Evolutionary conservation across 1,139 yeast species (phyloP).

Genomic region (Debaryomycetaceae sp.): DNA sequence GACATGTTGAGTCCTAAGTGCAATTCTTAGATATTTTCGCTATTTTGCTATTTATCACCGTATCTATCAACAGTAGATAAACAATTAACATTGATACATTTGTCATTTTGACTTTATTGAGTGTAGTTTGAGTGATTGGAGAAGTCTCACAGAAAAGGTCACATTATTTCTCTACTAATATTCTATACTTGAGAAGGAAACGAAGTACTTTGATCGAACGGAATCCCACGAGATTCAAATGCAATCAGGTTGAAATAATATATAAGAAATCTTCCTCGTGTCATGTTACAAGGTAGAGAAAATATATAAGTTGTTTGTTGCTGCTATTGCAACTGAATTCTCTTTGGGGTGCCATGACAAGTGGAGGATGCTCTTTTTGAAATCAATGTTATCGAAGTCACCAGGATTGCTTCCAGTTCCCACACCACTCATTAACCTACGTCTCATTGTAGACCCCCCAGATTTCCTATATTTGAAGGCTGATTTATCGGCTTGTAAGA

Average conservation of each 20-base stretch:
- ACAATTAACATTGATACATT: background rate
- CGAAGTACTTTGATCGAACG: background rate
- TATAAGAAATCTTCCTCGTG: background rate
- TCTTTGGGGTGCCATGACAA: constrained; percentile 98
- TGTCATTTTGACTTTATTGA: background rate
- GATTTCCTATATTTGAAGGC: constrained; percentile 83
- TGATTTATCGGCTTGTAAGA: constrained; percentile 95
- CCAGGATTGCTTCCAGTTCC: constrained; percentile 30
- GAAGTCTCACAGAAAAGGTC: background rate
- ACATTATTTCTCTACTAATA: background rate
- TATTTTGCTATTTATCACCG: background rate
- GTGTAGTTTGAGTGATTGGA: background rate
- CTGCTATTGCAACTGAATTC: constrained; percentile 96
- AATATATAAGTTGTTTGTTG: constrained; percentile 89
- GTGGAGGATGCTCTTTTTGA: constrained; percentile 91
- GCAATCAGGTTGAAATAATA: background rate
- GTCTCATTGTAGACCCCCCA: constrained; percentile 32
- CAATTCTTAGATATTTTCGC: background rate
- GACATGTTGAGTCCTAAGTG: constrained; percentile 53
- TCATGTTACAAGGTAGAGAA: constrained; percentile 56
- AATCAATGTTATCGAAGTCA: constrained; percentile 85
- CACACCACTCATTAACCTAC: constrained; percentile 46
- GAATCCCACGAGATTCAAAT: background rate
- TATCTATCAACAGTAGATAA: background rate
- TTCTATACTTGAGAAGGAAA: background rate